Percentiles rank a stretch among this genome's conserved stretches.
These are phyloP conservation scores for Allium sativum DNA, from an alignment of 106 monocot genomes.

Conservation along the genomic window DNA sequence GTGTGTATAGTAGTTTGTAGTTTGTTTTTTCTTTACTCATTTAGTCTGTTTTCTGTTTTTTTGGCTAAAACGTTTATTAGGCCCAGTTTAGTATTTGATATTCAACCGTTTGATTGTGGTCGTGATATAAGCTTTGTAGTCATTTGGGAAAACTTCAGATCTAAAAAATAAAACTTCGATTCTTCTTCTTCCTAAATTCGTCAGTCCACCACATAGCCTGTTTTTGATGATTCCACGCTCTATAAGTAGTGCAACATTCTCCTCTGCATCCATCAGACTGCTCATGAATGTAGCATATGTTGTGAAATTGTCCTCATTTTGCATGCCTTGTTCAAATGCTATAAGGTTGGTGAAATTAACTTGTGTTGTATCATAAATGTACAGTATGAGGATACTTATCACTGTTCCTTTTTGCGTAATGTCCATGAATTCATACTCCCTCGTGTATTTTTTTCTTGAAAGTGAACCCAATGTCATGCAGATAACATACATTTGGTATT, in stretches of 20 bases:
- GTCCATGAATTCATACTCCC: not conserved
- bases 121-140: too few relatives aligned
- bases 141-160: too few relatives aligned
- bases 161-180: too few relatives aligned
- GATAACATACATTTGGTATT: not conserved
- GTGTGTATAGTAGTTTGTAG: too few relatives aligned
- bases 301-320: constrained; percentile 3
- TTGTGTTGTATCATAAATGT: not conserved
- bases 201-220: constrained; percentile 8
- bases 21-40: too few relatives aligned
- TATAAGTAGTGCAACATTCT: constrained; percentile 12
- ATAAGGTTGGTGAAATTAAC: not conserved
- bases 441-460: not conserved
- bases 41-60: too few relatives aligned
- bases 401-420: not conserved
- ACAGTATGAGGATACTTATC: not conserved
- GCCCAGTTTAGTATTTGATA: too few relatives aligned
- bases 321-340: constrained; percentile 17
- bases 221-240: constrained; percentile 10
- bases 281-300: constrained; percentile 14
- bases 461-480: not conserved
- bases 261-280: constrained; percentile 2
- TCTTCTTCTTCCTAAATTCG: too few relatives aligned
- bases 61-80: too few relatives aligned
- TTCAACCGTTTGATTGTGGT: too few relatives aligned